Base-by-base conservation (phyloP, 1,139 yeast species). In the Blastobotrys ciferrii region DNA sequence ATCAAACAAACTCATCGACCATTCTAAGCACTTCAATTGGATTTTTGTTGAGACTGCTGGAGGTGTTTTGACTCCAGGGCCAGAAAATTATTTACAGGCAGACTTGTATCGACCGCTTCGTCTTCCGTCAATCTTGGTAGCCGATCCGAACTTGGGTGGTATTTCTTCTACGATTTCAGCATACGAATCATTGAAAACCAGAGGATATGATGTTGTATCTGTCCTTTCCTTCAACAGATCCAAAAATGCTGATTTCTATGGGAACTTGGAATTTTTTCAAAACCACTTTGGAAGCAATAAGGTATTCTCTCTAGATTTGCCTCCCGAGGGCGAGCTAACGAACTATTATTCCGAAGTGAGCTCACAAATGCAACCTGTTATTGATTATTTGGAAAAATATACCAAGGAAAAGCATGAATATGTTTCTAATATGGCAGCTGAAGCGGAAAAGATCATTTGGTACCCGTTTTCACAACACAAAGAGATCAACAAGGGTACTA, bases 401-500 rank as follows among this genome's bases (percentile, higher is more conserved):
- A 19, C 23, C 5, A 17, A 28, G 6, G 28, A 36, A n/a, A 28
- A 15, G 15, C 20, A 13, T 5, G 45, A 48, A 2, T 23, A 49
- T 5, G 43, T 61, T 17, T 47, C 47, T 6, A 43, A 48, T 11
- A 53, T 62, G 52, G 52, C 62, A 5, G 33, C 43, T 4, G 45
- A 56, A 15, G 63, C 65, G 1, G 53, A 54, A 11, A 48, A 52
- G n/a, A 46, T 49, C 7, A 55, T 62, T 11, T 62, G 66, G 66
- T 62, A 58, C 39, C 66, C 66, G 3, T 62, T 61, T 37, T 56
- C 65, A 17, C 66, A 62, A 43, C 66, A 62, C 42, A 43, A 48
- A n/a, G 47, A 51, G 15, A 54, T 60, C 23, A 48, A 51, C 15
- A 39, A 48, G 18, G 43, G 51, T 2, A 54, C 53, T 2, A 59